Base-by-base conservation (phyloP, 2,329 filamentous ascomycete species). In the Verticillium alfalfae region DNA sequence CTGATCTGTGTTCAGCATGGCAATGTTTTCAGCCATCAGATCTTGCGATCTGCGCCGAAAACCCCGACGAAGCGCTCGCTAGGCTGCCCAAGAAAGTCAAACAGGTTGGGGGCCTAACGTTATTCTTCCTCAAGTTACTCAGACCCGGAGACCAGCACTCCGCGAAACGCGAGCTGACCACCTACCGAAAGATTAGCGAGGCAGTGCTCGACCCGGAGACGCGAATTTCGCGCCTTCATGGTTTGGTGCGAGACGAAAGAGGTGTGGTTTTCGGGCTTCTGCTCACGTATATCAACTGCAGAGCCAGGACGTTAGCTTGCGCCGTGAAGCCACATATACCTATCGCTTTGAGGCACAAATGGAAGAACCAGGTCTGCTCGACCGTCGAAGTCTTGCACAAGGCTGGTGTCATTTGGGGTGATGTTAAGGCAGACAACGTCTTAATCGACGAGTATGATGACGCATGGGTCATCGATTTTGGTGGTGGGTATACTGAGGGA, bases 381-480 rank as follows among this genome's bases (percentile, higher is more conserved):
- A 63, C 63, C 2, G 49, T 70, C 16, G n/a, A 60, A 31, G 34
- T 58, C 16, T 64, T 70, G 4, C 68, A 70, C 56, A 34, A 38
- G 3, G 34, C 52, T 22, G 68, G 64, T 7, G 66, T 72, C 26
- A 59, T 67, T 36, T 73, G 71, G 70, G 71, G 71, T 13, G 71
- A 72, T 64, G 71, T 60, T 5, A 73, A 73, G 60, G 63, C 68
- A 6, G 67, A 68, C n/a, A 72, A 73, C 61, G 63, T 72, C 26
- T 59, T 74, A 1, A 68, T 73, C 26, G 70, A 73, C 58, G 59
- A 61, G n/a, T 57, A 68, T 9, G 66, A 69, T 15, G 63, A 73
- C 60, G 66, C 71, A 1, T 73, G 70, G 70, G 54, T 72, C 10
- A 67, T 71, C n/a, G 70, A 72, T 56, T 72, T 73, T 61, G 70